These are phyloP conservation scores for Candida sanyiensis DNA, from an alignment of 805 yeast species.

Conservation along the genomic window DNA sequence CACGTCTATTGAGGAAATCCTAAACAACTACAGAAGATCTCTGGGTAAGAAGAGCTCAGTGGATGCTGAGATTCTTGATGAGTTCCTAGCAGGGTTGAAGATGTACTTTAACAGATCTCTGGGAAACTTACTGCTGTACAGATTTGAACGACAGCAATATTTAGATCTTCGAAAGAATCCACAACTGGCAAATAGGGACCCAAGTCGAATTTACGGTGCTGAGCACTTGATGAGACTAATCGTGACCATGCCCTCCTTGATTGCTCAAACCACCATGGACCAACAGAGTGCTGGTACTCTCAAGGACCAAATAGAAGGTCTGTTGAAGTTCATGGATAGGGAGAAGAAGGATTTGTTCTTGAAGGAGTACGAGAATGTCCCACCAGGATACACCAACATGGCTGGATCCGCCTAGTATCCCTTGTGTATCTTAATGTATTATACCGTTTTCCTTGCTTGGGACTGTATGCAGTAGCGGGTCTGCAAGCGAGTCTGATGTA, in stretches of 20 bases:
- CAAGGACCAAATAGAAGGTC: conserved; percentile 46
- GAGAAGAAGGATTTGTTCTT: conserved; percentile 34
- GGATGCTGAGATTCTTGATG: conserved; percentile 48
- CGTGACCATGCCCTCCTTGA: conserved; percentile 76
- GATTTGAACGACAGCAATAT: conserved; percentile 74
- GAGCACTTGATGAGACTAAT: conserved; percentile 78
- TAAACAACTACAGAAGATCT: conserved; percentile 43
- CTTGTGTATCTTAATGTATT: no score
- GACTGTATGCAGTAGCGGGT: no score
- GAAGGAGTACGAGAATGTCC: conserved; percentile 43
- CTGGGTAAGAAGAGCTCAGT: conserved; percentile 26
- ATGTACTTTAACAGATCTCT: conserved; percentile 70
- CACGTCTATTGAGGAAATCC: conserved; percentile 46
- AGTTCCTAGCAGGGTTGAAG: conserved; percentile 64
- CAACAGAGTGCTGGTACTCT: conserved; percentile 56
- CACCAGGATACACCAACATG: conserved; percentile 42
- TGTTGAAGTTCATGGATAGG: conserved; percentile 47
- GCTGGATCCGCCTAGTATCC: conserved; percentile 18
- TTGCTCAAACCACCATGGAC: conserved; percentile 77
- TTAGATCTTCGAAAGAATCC: conserved; percentile 40
- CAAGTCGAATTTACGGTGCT: conserved; percentile 60
- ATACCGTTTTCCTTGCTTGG: no score
- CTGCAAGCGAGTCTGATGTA: no score
- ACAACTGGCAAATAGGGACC: conserved; percentile 29
- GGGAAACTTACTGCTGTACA: conserved; percentile 63